Conservation (phyloP, 768 basidiomycete genomes). For the Mrakia blollopis region DNA sequence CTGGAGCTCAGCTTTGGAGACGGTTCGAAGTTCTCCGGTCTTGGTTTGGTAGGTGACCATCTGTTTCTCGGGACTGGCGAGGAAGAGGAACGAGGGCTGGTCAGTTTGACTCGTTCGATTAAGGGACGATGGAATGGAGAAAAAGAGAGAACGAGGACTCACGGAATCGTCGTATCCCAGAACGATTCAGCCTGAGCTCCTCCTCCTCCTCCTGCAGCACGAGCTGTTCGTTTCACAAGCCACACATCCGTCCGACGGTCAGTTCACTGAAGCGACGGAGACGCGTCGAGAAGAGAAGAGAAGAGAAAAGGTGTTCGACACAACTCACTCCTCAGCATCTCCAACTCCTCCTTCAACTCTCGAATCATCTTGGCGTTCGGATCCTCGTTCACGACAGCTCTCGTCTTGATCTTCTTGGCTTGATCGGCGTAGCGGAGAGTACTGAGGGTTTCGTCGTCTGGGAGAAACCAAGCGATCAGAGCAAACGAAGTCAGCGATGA, state of each 20-base stretch:
- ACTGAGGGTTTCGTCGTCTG: conserved; percentile 42
- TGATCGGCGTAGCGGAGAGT: conserved; percentile 95
- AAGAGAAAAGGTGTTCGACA: background rate
- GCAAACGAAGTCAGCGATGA: background rate
- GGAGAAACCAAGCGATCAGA: background rate
- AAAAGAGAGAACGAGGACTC: background rate
- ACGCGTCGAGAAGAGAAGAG: background rate
- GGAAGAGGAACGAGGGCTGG: background rate
- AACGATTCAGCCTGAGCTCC: conserved; percentile 52
- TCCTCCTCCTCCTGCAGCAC: conserved; percentile 62
- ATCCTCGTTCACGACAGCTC: conserved; percentile 98
- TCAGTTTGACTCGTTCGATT: no score
- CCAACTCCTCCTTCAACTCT: conserved; percentile 97
- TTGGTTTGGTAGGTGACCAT: conserved; percentile 90
- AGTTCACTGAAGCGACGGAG: background rate
- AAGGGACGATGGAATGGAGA: no score
- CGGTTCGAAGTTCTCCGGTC: conserved; percentile 87
- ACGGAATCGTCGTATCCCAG: conserved; percentile 79
- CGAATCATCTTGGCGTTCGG: conserved; percentile 98
- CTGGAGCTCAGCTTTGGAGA: conserved; percentile 94
- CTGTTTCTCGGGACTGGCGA: conserved; percentile 67
- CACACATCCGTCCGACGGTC: background rate
- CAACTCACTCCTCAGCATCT: conserved; percentile 44
- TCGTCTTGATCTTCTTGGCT: conserved; percentile 99
- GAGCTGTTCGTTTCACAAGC: conserved; percentile 49